Base-by-base conservation (phyloP, 345 rosid species). In the Citrus australasica region DNA sequence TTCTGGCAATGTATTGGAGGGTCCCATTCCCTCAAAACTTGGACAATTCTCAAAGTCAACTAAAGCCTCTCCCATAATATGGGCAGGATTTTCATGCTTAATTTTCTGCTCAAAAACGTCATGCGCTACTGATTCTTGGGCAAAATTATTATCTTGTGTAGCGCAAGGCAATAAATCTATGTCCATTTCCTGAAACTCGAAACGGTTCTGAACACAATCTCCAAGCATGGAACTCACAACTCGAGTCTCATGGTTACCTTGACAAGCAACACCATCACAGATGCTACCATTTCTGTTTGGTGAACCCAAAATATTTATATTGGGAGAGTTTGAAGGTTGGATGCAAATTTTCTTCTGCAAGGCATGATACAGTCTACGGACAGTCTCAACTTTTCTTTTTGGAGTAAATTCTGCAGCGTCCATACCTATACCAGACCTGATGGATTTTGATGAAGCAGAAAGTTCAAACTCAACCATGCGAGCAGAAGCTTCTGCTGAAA, bases 401-500 rank as follows among this genome's bases (percentile, higher is more conserved):
- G 78, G 61, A 61, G 76, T 25, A 65, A 60, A 17, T 62, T 63
- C 77, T 38, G 59, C 73, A 67, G 24, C 78, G 81, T 81, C 87
- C 76, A 64, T 63, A 71, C 75, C 64, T 74, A 58, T 82, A 67
- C 85, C 82, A 30, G 69, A 9, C 62, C 80, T 79, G 67, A n/a
- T 55, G 9, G 78, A 65, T 73, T 83, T 89, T 51, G 83, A 79
- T 24, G 85, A 32, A 40, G 78, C 46, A 53, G 85, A 79, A 62
- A 69, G 79, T 75, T 90, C 93, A 60, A 88, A 86, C 80, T 91
- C 95, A 76, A 87, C 73, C 98, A 97, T 92, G 61, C 84, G 87
- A 71, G 84, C 84, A 40, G 98, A 84, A 51, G 98, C 99, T 79
- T 91, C 94, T 1, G 84, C 92, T 75, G 99, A 92, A 83, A 94